Evolutionary conservation across 2,329 filamentous ascomycete genomes (phyloP).

Genomic region (Aureobasidium pullulans): DNA sequence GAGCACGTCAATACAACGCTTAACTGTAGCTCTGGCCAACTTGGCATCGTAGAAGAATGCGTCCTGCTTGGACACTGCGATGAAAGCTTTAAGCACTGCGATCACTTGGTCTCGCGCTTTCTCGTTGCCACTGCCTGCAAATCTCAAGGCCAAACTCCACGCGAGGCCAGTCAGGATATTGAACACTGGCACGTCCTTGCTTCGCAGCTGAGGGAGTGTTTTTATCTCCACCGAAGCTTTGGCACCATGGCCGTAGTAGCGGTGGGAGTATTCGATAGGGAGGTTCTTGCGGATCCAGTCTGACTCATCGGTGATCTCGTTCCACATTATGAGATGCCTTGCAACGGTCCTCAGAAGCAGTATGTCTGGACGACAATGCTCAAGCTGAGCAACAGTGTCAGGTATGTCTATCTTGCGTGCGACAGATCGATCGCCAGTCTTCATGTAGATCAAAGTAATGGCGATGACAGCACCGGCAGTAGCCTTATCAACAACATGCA

Average conservation of each 20-base stretch:
- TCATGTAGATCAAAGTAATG: slow-evolving; percentile 90
- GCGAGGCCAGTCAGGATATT: slow-evolving; percentile 86
- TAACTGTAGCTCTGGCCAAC: slow-evolving; percentile 71
- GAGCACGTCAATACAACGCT: slow-evolving; percentile 85
- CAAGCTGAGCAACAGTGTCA: slow-evolving; percentile 82
- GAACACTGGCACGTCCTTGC: slow-evolving; percentile 83
- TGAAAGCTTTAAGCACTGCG: slow-evolving; percentile 61
- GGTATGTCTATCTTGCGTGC: slow-evolving; percentile 91
- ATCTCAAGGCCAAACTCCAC: slow-evolving; percentile 51
- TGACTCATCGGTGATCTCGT: slow-evolving; percentile 56
- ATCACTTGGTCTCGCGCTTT: slow-evolving; percentile 74
- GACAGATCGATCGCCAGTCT: slow-evolving; percentile 79
- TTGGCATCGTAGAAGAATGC: slow-evolving; percentile 67
- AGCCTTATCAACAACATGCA: slow-evolving; percentile 87
- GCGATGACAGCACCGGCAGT: slow-evolving; percentile 91
- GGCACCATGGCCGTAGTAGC: background rate
- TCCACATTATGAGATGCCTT: slow-evolving; percentile 90
- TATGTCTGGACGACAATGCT: slow-evolving; percentile 90
- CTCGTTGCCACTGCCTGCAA: slow-evolving; percentile 46
- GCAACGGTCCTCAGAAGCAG: slow-evolving; percentile 84
- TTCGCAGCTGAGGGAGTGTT: slow-evolving; percentile 48
- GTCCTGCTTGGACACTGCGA: slow-evolving; percentile 20
- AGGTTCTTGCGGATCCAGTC: slow-evolving; percentile 71
- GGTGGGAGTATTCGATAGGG: slow-evolving; percentile 52
- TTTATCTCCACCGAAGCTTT: background rate